A percentile compares a stretch with the other conserved stretches of the same genome.
These are phyloP conservation scores for Aschersonia sp. DNA, from an alignment of 2,329 filamentous ascomycete genomes.

Conservation along the genomic window DNA sequence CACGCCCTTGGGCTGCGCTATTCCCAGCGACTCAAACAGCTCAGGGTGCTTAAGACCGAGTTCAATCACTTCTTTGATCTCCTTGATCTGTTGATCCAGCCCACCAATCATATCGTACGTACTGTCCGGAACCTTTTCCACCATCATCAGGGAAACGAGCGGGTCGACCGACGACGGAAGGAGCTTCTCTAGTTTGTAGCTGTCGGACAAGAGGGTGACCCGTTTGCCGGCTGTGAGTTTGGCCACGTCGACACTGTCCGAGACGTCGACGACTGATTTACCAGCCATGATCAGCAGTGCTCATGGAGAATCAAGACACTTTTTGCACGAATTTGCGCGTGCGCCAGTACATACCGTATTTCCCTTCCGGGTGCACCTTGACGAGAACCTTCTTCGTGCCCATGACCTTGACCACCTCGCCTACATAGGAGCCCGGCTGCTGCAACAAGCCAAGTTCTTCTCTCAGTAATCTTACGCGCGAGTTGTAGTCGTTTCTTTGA, in stretches of 20 bases:
- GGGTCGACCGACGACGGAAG: slow-evolving; percentile 96
- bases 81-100: slow-evolving; percentile 97
- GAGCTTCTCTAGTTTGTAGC: slow-evolving; percentile 98
- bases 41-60: slow-evolving; percentile 96
- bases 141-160: slow-evolving; percentile 99
- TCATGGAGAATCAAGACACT: neutral
- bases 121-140: slow-evolving; percentile 98
- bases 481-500: slow-evolving; percentile 99
- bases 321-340: too few species aligned
- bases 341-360: slow-evolving; percentile 64
- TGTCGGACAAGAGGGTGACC: slow-evolving; percentile 89
- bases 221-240: slow-evolving; percentile 98
- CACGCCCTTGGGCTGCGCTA: slow-evolving; percentile 95
- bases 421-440: slow-evolving; percentile 95
- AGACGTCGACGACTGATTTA: slow-evolving; percentile 73
- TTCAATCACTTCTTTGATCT: slow-evolving; percentile 99
- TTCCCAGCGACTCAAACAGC: slow-evolving; percentile 96
- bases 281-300: neutral
- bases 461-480: slow-evolving; percentile 80
- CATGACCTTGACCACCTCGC: slow-evolving; percentile 99
- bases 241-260: slow-evolving; percentile 82
- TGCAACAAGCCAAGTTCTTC: slow-evolving; percentile 94
- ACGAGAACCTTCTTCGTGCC: slow-evolving; percentile 98
- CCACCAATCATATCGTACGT: slow-evolving; percentile 99
- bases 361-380: slow-evolving; percentile 97